Base-by-base conservation (phyloP, 352 stramenopile genomes). In the Phytophthora uliginosa region DNA sequence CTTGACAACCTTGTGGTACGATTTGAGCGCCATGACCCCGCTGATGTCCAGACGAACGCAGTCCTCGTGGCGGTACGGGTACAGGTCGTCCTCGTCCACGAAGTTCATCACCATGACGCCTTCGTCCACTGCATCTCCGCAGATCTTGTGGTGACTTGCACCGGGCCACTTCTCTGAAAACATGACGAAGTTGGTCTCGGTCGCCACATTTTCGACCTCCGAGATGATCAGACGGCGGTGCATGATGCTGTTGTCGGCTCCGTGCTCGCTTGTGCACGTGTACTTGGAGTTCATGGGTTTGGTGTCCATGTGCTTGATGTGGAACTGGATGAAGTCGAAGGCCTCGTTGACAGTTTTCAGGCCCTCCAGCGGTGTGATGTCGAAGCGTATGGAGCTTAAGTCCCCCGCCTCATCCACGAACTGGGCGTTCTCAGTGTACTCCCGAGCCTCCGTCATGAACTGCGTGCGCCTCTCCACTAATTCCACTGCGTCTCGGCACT, bases 391-490 rank as follows among this genome's bases (percentile, higher is more conserved):
- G 12, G 67, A 81, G 62, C 78, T 86, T 31, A 76, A 85, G 40
- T 89, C 78, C 4, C 80, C 82, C 10, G 26, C 31, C 12, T 80
- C 76, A 20, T 73, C 83, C 56, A 85, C 67, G 57, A 87, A 91
- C 34, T 82, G 79, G 28, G 81, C 81, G 53, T 67, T 78, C 20
- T 80, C 71, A 3, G 64, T 52, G 55, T 82, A 82, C 6, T 78
- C 73, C 10, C 77, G 73, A 3, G 64, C 71, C 7, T 77, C 60
- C 5, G 83, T 76, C 36, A 87, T 59, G 40, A 88, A 85, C 26
- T 74, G 82, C 24, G 74, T 82, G 12, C 84, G 79, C 33, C 80
- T 79, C n/a, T 79, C 72, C 31, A 89, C 50, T n/a, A 86, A 76
- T 26, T 76, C 74, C 15, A 45, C 50, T 17, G 84, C 81, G 20